Evolutionary conservation across 257 asterid species (phyloP).

Genomic region (Rubia yunnanensis): DNA sequence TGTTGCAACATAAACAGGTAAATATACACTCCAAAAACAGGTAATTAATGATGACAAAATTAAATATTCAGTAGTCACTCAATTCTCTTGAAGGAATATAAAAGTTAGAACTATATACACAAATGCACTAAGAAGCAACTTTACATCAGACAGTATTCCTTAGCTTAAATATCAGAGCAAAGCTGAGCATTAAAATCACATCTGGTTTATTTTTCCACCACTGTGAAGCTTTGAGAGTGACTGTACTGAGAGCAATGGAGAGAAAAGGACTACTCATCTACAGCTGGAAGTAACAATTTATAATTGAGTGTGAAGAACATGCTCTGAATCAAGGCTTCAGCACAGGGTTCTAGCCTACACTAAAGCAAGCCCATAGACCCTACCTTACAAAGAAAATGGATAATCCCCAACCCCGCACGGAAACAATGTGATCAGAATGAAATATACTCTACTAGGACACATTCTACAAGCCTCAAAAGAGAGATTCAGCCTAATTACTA

Average conservation of each 20-base stretch:
- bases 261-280: background rate
- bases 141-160: background rate
- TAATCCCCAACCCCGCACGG: background rate
- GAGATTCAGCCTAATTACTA: background rate
- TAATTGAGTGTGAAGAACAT: too few relatives aligned
- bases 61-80: background rate
- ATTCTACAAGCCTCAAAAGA: background rate
- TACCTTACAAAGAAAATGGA: background rate
- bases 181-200: background rate
- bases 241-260: background rate
- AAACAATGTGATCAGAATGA: background rate
- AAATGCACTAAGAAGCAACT: background rate
- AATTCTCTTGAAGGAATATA: background rate
- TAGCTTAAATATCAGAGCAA: background rate
- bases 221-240: background rate
- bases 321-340: background rate
- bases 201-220: background rate
- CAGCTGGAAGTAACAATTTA: background rate
- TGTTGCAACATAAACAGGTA: background rate
- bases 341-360: background rate
- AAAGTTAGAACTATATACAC: background rate
- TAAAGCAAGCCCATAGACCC: background rate
- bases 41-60: background rate
- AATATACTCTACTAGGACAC: background rate
- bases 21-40: background rate